Base-by-base conservation (phyloP, 768 basidiomycete genomes). In the Pleurotus eryngii region DNA sequence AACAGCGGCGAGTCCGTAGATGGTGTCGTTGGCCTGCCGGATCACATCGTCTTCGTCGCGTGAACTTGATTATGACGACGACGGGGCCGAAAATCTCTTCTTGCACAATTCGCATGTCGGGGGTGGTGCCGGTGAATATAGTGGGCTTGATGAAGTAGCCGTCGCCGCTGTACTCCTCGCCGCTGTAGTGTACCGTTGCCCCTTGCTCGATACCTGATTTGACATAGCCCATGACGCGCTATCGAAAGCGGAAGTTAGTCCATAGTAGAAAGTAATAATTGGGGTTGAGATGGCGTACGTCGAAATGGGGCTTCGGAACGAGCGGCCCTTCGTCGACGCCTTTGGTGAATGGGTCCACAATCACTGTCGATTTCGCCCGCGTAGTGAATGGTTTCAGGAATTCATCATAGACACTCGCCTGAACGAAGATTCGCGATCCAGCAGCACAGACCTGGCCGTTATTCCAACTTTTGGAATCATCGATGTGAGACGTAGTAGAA, bases 1-100 rank as follows among this genome's bases (percentile, higher is more conserved):
- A 5, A 89, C 88, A 2, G 90, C 86, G 11, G 92, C 93, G 46
- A 97, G 82, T 57, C 95, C 95, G 70, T 95, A 96, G 24, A 77
- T 64, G 7, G 90, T 88, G 67, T 96, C 87, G 72, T 99, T 99
- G 24, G 93, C 96, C 65, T 83, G 80, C 46, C 69, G 70, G 62
- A 91, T 72, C 42, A 85, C 85, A 56, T 90, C 87, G 61, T 78
- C 76, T 61, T 82, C 82, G 42, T 76, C 72, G n/a, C 60, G 82
- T 76, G 73, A 92, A 91, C 67, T 82, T 84, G 70, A 83, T 75
- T 26, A 91, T 68, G 55, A 83, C 87, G 57, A 82, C 81, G 45
- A 90, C 87, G 8, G 90, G 88, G 1, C 89, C 87, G 61, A 90
- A 89, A 57, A 89, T 88, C 68, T 90, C 82, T 61, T 86, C 84